Base-by-base conservation (phyloP, 345 rosid species). In the Crucihimalaya himalaica region DNA sequence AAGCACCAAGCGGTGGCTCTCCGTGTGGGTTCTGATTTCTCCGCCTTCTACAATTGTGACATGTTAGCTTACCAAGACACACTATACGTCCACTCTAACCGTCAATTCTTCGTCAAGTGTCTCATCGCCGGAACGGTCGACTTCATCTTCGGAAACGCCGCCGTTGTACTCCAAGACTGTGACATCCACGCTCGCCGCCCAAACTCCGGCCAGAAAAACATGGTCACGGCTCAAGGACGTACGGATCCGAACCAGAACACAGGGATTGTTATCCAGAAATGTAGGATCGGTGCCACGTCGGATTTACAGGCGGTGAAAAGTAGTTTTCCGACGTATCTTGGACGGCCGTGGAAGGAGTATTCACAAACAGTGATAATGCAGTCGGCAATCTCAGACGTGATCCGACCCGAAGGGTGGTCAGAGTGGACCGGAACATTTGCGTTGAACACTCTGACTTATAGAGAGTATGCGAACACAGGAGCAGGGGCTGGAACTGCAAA, bases 151-250 rank as follows among this genome's bases (percentile, higher is more conserved):
- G 96, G 96, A 23, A 89, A 89, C 32, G 81, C 83, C 0, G 96
- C 87, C 0, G 93, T 74, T 0, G 88, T 87, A 6, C 20, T 89
- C 6, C 93, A 86, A 45, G 81, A 89, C 53, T 94, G 97, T 10
- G 97, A 94, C 80, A 94, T 94, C 74, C 97, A 91, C 34, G 98
- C 97, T 10, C 94, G 98, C 6, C 78, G 63, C 1, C 98, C 98
- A 7, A 72, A 81, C 8, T 66, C 97, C 0, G 97, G 97, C 11
- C 98, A 94, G 82, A 94, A 89, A 63, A 94, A 92, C 81, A 94
- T 94, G 98, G 82, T 94, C 43, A 94, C 98, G 0, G 98, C 98
- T 5, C 98, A 94, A 46, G 98, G 98, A 63, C 76, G 97, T 20
- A 79, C 77, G 0, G 98, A 94, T 67, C 91, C 96, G 1, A 92